Base-by-base conservation (phyloP, 768 basidiomycete species). In the Amanita inopinata region DNA sequence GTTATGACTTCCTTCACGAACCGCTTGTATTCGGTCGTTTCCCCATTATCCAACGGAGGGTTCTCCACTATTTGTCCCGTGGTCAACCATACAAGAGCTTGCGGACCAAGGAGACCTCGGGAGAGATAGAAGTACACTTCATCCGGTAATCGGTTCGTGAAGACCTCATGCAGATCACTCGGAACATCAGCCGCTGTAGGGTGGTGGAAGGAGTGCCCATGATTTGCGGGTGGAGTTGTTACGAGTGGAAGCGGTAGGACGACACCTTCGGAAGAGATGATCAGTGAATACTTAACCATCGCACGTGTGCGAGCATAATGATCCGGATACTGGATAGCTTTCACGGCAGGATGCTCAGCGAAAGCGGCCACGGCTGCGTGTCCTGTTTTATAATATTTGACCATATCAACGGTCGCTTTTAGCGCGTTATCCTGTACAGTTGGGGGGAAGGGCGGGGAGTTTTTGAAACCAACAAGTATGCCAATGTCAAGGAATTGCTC, bases 1-100 rank as follows among this genome's bases (percentile, higher is more conserved):
- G 93, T 97, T 43, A 98, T 83, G 24, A 91, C 85, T 61, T 97
- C 93, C 67, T 92, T 93, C 49, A 97, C 76, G 59, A 94, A 99
- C 15, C 92, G 78, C 53, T 80, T 82, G 59, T 96, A 98, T 59
- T 99, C 93, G 1, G 76, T 89, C 30, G 88, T 90, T 61, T 97
- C 94, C 2, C 93, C 93, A 55, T 92, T 93, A 57, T 93, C 90
- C 38, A 98, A 69, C 25, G 96, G 94, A 3, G 85, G 80, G 43
- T 80, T 80, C 56, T 97, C 88, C 36, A 83, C 66, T 47, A 94
- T 76, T 58, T 82, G 80, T 11, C 91, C 91, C 18, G 74, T 79
- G 11, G 89, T 91, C 46, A 99, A 76, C 87, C 94, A 96, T n/a
- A 92, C 84, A 17, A 98, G 74, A 7, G 90, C 80, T 52, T 90